Percentiles rank a stretch among this genome's conserved stretches.
Evolutionary conservation across 495 filamentous ascomycete genomes (phyloP).

Genomic region (Tuber calosporum): DNA sequence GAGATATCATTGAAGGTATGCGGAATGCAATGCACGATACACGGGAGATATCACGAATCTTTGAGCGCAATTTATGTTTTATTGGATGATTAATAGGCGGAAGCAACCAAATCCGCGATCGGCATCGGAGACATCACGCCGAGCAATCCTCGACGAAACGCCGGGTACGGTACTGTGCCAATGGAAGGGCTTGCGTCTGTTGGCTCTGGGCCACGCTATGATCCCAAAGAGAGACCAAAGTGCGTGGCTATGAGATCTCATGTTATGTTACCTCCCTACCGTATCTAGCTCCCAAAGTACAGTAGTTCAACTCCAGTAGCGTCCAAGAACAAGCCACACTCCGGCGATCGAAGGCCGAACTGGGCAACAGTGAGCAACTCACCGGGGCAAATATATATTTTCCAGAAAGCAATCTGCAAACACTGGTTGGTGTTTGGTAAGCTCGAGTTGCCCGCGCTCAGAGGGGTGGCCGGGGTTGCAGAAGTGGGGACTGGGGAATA

Average conservation of each 20-base stretch:
- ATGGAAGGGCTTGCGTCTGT: not conserved
- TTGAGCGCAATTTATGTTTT: no score
- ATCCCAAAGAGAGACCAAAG: not conserved
- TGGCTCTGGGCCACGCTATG: not conserved
- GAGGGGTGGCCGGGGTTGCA: not conserved
- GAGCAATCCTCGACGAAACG: not conserved
- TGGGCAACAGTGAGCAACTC: no score
- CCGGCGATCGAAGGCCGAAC: not conserved
- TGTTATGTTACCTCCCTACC: not conserved
- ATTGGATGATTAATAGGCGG: no score
- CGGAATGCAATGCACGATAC: no score
- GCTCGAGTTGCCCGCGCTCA: no score
- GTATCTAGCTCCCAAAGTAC: no score
- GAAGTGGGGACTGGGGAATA: not conserved
- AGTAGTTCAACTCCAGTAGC: not conserved
- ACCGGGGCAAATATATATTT: not conserved
- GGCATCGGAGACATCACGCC: not conserved
- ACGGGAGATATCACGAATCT: no score
- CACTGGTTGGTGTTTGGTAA: not conserved
- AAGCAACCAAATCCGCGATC: no score
- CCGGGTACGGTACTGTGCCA: not conserved
- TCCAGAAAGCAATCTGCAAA: not conserved
- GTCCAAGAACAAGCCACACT: not conserved
- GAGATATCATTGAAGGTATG: no score
- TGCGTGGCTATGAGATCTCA: not conserved